Evolutionary conservation across 768 basidiomycete species (phyloP).

Genomic region (Psilocybe subaeruginosa): DNA sequence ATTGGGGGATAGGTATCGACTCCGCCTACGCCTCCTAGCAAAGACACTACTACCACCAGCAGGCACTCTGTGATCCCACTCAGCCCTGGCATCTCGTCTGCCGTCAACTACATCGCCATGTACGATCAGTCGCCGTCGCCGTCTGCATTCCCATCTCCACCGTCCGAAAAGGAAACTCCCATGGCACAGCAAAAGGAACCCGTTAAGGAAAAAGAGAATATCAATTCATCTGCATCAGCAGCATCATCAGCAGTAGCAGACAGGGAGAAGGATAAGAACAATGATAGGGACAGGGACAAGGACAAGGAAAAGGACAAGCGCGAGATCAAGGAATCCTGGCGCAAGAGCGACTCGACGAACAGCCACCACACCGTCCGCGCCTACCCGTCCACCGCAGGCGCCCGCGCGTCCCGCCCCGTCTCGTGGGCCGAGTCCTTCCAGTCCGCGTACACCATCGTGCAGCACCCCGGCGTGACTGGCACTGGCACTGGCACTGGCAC

Average conservation of each 20-base stretch:
- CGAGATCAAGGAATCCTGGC: constrained; percentile 65
- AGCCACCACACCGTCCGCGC: constrained; percentile 72
- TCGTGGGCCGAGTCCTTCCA: constrained; percentile 80
- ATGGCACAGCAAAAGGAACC: no score
- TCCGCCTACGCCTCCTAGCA: constrained; percentile 19
- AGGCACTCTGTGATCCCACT: constrained; percentile 56
- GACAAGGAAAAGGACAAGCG: constrained; percentile 21
- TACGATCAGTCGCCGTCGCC: constrained; percentile 21
- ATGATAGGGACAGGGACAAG: neutral
- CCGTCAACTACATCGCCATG: constrained; percentile 56
- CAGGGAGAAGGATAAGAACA: no score
- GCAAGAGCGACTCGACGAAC: constrained; percentile 84
- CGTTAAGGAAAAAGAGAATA: no score
- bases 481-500: no score
- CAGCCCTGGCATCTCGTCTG: constrained; percentile 59
- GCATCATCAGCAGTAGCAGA: no score
- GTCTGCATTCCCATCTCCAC: constrained; percentile 5
- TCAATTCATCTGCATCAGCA: no score
- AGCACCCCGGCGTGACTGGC: constrained; percentile 18
- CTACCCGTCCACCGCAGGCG: constrained; percentile 39
- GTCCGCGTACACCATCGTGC: constrained; percentile 73
- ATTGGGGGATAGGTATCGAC: no score
- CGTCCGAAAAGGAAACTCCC: no score
- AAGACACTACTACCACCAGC: constrained; percentile 31
- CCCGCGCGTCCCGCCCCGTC: constrained; percentile 65